A percentile compares a stretch with the other conserved stretches of the same genome.
Evolutionary conservation across 257 asterid species (phyloP).

Genomic region (Salvia rosmarinus): DNA sequence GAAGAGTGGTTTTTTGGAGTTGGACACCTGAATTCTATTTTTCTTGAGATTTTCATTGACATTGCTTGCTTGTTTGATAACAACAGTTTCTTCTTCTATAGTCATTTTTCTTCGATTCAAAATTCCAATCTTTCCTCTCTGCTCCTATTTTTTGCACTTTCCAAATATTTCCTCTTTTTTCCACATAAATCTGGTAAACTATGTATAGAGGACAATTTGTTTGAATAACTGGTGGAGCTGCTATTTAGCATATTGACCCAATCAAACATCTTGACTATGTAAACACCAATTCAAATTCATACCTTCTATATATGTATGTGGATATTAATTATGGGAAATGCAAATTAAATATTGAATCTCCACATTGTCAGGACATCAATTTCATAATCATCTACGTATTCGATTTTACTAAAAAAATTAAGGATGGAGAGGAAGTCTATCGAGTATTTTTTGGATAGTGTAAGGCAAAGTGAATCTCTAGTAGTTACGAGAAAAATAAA

Average conservation of each 20-base stretch:
- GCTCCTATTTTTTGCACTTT: neutral
- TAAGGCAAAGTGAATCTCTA: too few relatives aligned
- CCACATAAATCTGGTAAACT: constrained; percentile 3
- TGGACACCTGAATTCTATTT: constrained; percentile 50
- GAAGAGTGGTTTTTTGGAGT: constrained; percentile 50
- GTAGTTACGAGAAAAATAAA: too few relatives aligned
- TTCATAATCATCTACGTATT: too few relatives aligned
- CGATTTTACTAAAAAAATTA: too few relatives aligned
- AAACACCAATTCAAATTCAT: constrained; percentile 13
- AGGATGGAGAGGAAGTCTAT: too few relatives aligned
- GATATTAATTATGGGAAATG: constrained; percentile 10
- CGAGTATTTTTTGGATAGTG: too few relatives aligned
- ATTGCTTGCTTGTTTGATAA: constrained; percentile 34
- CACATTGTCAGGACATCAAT: constrained; percentile 25
- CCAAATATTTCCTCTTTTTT: neutral
- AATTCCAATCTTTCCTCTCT: neutral
- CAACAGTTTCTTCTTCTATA: constrained; percentile 31
- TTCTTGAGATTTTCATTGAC: constrained; percentile 35
- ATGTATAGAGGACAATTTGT: constrained; percentile 31
- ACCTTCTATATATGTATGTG: constrained; percentile 5
- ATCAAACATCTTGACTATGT: constrained; percentile 30
- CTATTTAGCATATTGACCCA: constrained; percentile 34
- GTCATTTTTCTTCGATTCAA: constrained; percentile 32
- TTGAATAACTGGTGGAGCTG: constrained; percentile 37
- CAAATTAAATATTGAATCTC: constrained; percentile 24